Evolutionary conservation across 2,329 filamentous ascomycete species (phyloP).

Genomic region (Xylariomycetidae sp.): DNA sequence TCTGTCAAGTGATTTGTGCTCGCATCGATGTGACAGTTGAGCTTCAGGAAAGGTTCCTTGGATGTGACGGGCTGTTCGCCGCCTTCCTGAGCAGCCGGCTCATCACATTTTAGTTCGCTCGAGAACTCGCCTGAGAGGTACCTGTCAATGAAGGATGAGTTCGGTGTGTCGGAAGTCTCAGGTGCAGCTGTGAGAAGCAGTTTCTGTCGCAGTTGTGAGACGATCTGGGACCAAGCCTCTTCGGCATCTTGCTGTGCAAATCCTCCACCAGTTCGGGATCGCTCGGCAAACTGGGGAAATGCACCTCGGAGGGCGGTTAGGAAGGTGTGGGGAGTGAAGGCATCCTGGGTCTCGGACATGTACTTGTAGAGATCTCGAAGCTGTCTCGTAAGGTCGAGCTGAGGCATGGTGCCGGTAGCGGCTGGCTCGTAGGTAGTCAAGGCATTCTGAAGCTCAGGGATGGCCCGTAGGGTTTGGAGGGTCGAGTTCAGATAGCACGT

Average conservation of each 20-base stretch:
- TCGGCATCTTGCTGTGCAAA: slow-evolving; percentile 99
- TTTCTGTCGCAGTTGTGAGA: slow-evolving; percentile 76
- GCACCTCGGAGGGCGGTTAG: slow-evolving; percentile 71
- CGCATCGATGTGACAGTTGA: slow-evolving; percentile 90
- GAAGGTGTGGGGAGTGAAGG: slow-evolving; percentile 80
- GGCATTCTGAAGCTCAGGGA: slow-evolving; percentile 85
- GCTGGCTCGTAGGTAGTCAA: slow-evolving; percentile 53
- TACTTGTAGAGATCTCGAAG: slow-evolving; percentile 80
- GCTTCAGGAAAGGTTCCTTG: slow-evolving; percentile 78
- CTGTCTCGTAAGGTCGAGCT: slow-evolving; percentile 69
- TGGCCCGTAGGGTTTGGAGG: slow-evolving; percentile 80
- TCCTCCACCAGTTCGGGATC: slow-evolving; percentile 72
- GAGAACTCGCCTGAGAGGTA: slow-evolving; percentile 84
- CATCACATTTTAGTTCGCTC: slow-evolving; percentile 76
- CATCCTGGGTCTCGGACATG: slow-evolving; percentile 84
- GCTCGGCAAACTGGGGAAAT: slow-evolving; percentile 92
- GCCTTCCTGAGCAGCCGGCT: slow-evolving; percentile 67
- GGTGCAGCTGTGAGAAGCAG: slow-evolving; percentile 53
- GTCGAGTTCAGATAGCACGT: slow-evolving; percentile 99
- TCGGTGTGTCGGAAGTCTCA: slow-evolving; percentile 41
- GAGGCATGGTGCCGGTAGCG: slow-evolving; percentile 34
- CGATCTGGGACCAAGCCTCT: slow-evolving; percentile 95
- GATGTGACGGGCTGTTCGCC: slow-evolving; percentile 66
- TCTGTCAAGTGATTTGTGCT: slow-evolving; percentile 88
- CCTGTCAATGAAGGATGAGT: slow-evolving; percentile 77